Base-by-base conservation (phyloP, 163 green algal species). In the Scenedesmus sp. region DNA sequence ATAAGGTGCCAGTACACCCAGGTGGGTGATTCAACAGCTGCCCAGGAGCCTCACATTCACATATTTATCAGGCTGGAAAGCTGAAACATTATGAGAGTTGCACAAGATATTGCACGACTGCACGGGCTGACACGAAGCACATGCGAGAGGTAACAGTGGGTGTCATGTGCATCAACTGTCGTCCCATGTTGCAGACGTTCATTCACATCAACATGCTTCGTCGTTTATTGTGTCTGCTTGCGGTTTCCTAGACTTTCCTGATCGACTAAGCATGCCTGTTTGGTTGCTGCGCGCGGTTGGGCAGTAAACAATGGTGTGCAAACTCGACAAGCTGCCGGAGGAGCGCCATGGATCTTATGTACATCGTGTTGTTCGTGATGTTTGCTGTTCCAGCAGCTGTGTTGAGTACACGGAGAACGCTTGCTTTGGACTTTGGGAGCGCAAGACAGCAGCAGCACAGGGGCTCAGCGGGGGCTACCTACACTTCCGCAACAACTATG, bases 401-500 rank as follows among this genome's bases (percentile, higher is more conserved):
- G 1, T 86, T 16, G 94, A 98, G 76, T 92, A 95, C 94, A 97
- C 59, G 84, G 89, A n/a, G 56, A 59, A 86, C 37, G 35, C 43
- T 22, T 92, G 30, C 49, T 84, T 72, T 56, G 84, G 76, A 3
- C 56, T 83, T 10, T 33, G 35, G 80, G 68, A n/a, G 44, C 46
- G 81, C 49, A 53, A 92, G 53, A 59, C 33, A 61, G 40, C 56
- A 87, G 89, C 78, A 30, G 37, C 68, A 59, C 81, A 59, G 12
- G 24, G 87, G 81, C 42, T 37, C 16, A 15, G 30, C 30, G 65
- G 65, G 30, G 93, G 94, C 5, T 99, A 98, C 92, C n/a, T 94
- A 33, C 89, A 86, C 2, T 98, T 99, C 79, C 94, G 97, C 15
- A 97, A 97, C 92, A 99, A 99, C 92, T 99, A 99, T 92, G 90